Base-by-base conservation (phyloP, 768 basidiomycete species). In the Termitomyces sp. region DNA sequence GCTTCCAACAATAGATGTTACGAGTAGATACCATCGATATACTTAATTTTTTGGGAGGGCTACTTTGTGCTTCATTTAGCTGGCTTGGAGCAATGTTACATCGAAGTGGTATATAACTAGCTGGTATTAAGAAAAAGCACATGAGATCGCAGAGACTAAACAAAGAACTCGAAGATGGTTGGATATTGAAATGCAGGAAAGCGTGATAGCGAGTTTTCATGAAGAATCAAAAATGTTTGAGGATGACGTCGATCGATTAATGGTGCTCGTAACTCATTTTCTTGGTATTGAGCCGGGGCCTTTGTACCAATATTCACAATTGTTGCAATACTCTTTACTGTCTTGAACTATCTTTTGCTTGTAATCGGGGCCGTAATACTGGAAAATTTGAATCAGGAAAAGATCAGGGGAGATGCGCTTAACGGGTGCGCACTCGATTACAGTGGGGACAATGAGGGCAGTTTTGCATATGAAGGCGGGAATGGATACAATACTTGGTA, bases 331-430 rank as follows among this genome's bases (percentile, higher is more conserved):
- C 0, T 82, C 82, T 57, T 72, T 68, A 2, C 80, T 84, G 50
- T 72, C 71, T 26, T 71, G 66, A 0, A 81, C 82, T 59, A 89
- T 77, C 3, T 75, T 83, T 70, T 93, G 88, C 56, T 77, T 79
- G 46, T 73, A 72, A 65, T 92, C 90, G 1, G 91, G 90, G 23
- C 88, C 88, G 64, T 79, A 78, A 68, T 86, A 89, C 90, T 90
- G 66, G 4, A 50, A 57, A 43, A 30, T 35, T 9, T 57, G 20
- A 58, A 59, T 61, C 30, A 55, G 57, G 44, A 50, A 50, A 51
- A 57, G 49, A 61, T 58, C 58, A 14, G 36, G 18, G 32, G 26
- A 36, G 20, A 28, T 66, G 61, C 57, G 57, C 26, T 41, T 58
- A 28, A 48, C 49, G 20, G 55, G 10, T 23, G 75, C 79, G 50